phyloP scores from a whole-genome alignment of 2,329 filamentous ascomycete species.

The Colletotrichum magnum region DNA sequence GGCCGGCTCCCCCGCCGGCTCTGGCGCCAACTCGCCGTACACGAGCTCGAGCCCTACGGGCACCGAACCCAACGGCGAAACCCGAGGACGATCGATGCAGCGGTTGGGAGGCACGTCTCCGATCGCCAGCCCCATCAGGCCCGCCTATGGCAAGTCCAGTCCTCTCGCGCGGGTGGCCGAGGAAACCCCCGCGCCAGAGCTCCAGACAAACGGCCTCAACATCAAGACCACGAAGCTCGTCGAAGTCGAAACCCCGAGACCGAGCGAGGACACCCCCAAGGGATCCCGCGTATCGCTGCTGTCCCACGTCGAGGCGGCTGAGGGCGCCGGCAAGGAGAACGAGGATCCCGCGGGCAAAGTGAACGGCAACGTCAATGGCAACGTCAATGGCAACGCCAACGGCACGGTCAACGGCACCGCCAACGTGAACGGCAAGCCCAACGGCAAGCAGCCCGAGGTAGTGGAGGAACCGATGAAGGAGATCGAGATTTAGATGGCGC shows the following conservation, averaged over 20 bases:
- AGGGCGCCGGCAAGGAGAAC: constrained; percentile 57
- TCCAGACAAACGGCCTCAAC: constrained; percentile 54
- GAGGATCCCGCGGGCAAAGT: constrained; percentile 55
- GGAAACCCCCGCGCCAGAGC: constrained; percentile 65
- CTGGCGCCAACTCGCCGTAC: constrained; percentile 73
- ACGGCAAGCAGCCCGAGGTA: constrained; percentile 58
- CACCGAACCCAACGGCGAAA: constrained; percentile 68
- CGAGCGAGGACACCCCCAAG: constrained; percentile 59
- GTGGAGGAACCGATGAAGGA: constrained; percentile 71
- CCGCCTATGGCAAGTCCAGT: constrained; percentile 74
- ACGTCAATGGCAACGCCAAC: constrained; percentile 51
- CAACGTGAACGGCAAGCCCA: constrained; percentile 54
- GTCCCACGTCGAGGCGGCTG: constrained; percentile 52
- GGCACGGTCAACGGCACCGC: constrained; percentile 56
- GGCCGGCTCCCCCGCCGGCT: constrained; percentile 61
- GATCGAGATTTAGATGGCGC: constrained; percentile 68
- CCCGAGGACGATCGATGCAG: constrained; percentile 80
- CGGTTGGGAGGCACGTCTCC: constrained; percentile 76
- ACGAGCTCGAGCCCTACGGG: constrained; percentile 65
- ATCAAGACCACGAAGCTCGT: constrained; percentile 66
- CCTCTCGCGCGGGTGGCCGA: constrained; percentile 83
- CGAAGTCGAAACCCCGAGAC: constrained; percentile 68
- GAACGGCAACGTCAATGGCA: constrained; percentile 48
- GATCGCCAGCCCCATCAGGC: constrained; percentile 74
- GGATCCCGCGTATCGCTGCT: constrained; percentile 51